Evolutionary conservation across 345 rosid genomes (phyloP).

Genomic region (Physaria fendleri): DNA sequence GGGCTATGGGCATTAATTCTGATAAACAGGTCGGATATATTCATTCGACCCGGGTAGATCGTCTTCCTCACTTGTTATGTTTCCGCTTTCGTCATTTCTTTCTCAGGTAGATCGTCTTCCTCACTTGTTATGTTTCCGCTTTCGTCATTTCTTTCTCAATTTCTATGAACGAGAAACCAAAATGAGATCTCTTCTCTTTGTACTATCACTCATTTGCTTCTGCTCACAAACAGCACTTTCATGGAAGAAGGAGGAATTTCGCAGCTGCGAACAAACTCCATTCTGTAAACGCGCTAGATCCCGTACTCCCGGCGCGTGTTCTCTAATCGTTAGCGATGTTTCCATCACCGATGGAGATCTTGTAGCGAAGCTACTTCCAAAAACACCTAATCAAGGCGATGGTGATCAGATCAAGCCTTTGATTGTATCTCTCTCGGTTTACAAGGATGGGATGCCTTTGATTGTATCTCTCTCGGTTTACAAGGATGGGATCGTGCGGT

Average conservation of each 20-base stretch:
- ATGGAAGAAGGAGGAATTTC: conserved; percentile 95
- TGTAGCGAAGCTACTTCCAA: conserved; percentile 60
- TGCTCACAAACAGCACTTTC: conserved; percentile 40
- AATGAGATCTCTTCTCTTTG: conserved; percentile 34
- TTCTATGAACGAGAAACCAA: conserved; percentile 24
- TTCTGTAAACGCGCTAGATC: conserved; percentile 93
- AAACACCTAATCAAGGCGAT: conserved; percentile 22
- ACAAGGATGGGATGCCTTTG: conserved; percentile 63
- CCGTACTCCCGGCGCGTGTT: conserved; percentile 58
- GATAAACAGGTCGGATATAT: neutral
- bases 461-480: conserved; percentile 65
- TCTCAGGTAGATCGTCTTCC: conserved; percentile 14
- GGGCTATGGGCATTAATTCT: neutral
- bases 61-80: neutral
- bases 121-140: neutral
- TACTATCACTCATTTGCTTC: conserved; percentile 40
- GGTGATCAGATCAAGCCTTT: conserved; percentile 49
- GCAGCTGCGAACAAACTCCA: conserved; percentile 88
- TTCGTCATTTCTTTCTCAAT: neutral
- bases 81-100: neutral
- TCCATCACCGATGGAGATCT: conserved; percentile 66
- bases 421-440: conserved; percentile 62
- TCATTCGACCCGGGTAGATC: conserved; percentile 16
- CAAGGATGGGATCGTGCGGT: conserved; percentile 58
- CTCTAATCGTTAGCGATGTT: conserved; percentile 46